Evolutionary conservation across 2,329 filamentous ascomycete genomes (phyloP), one percentile per base, ranked within the genome.

Genomic region (Colletotrichum eremochloae): DNA sequence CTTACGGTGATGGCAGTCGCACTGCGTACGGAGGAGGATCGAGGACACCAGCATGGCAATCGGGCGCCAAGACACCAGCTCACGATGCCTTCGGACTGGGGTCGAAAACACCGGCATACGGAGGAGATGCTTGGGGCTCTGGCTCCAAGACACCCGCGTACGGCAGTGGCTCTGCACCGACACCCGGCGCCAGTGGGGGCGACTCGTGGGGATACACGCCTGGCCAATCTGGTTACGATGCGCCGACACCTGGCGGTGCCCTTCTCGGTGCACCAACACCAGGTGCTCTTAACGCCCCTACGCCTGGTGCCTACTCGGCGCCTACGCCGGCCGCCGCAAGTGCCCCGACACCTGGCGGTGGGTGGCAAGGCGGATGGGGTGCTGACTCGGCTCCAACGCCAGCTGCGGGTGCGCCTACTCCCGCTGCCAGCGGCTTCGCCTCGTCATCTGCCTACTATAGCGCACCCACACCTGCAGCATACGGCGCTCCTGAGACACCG

Each of bases 141-240:
- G 90, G 93, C 8, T 93, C 92, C 40, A 94, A 95, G 81, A 97
- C 94, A 1, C 95, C 95, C 3, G 91, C 90, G 1, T 95, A 93
- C 79, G 89, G 88, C 79, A 89, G 88, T 36, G 85, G 83, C 11
- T 88, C 88, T 3, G 89, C 88, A 4, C 88, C 88, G 2, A 90
- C 89, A 1, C 88, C 88, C 0, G 87, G 86, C 12, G 88, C 86
- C 64, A 88, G 87, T 77, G 88, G 86, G 64, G 85, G 85, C 63
- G 89, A 92, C 71, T 83, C 86, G 7, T 91, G 90, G 89, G 88
- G 87, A 48, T 90, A 89, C 78, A 88, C 88, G 2, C 85, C 87
- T 2, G 86, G 86, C 1, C 81, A 84, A 3, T 83, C 82, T 46
- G 84, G 82, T 12, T 94, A 93, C 76, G 93, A 96, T 76, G 92